These are phyloP conservation scores for Rutstroemia sp. DNA, from an alignment of 2,329 filamentous ascomycete genomes.

Conservation along the genomic window DNA sequence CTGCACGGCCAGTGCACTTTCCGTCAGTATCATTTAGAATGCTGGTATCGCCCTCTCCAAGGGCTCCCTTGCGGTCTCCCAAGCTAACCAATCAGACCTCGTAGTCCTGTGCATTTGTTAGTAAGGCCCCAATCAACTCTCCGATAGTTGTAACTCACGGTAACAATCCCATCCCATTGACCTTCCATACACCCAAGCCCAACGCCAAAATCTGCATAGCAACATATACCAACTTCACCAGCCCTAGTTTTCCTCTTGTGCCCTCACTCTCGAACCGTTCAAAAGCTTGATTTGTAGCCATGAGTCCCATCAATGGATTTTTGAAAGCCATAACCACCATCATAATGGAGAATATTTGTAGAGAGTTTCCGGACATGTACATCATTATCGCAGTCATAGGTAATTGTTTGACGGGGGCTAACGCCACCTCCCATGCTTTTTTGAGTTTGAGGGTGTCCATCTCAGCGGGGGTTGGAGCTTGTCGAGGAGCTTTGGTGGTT, in stretches of 20 bases:
- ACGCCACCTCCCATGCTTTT: slow-evolving; percentile 96
- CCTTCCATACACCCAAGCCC: slow-evolving; percentile 87
- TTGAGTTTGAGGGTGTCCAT: slow-evolving; percentile 96
- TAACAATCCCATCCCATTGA: slow-evolving; percentile 91
- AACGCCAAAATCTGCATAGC: slow-evolving; percentile 79
- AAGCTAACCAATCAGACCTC: slow-evolving; percentile 93
- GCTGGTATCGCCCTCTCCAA: slow-evolving; percentile 30
- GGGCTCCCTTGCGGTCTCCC: slow-evolving; percentile 52
- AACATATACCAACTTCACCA: slow-evolving; percentile 83
- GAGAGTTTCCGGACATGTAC: slow-evolving; percentile 99
- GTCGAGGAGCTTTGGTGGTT: slow-evolving; percentile 40
- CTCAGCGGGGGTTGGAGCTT: slow-evolving; percentile 68
- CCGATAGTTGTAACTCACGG: slow-evolving; percentile 53
- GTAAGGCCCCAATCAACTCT: slow-evolving; percentile 10
- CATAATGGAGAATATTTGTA: slow-evolving; percentile 99
- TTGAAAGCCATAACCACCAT: slow-evolving; percentile 99
- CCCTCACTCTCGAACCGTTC: slow-evolving; percentile 80
- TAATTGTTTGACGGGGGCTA: slow-evolving; percentile 86
- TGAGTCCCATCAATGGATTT: slow-evolving; percentile 78
- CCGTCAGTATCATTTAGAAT: slow-evolving; percentile 19
- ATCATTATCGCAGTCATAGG: slow-evolving; percentile 99
- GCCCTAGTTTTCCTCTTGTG: slow-evolving; percentile 64
- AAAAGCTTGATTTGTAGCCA: slow-evolving; percentile 82
- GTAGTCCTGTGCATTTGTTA: slow-evolving; percentile 60
- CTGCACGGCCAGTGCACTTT: background rate